These are phyloP conservation scores for Priceomyces melissophilus DNA, from an alignment of 805 yeast genomes.

Conservation along the genomic window DNA sequence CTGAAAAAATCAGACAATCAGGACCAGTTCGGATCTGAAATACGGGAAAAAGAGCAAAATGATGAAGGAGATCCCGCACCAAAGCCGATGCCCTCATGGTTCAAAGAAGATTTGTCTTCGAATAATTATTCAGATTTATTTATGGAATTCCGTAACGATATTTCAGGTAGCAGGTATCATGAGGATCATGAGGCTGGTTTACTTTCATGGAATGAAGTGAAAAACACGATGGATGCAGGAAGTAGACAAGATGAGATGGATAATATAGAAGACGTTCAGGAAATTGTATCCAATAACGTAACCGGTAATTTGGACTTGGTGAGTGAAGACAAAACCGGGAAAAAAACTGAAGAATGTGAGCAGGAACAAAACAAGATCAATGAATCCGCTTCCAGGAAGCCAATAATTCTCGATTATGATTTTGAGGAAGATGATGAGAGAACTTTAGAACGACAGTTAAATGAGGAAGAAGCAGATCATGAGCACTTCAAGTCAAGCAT, in stretches of 20 bases:
- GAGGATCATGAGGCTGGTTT: conserved; percentile 49
- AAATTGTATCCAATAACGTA: conserved; percentile 4
- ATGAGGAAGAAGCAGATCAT: conserved; percentile 71
- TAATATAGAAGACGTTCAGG: conserved; percentile 10
- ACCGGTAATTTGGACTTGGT: background rate
- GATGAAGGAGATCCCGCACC: conserved; percentile 4
- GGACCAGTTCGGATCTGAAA: conserved; percentile 5
- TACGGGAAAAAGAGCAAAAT: conserved; percentile 6
- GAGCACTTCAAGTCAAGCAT: conserved; percentile 50
- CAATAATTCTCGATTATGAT: conserved; percentile 50
- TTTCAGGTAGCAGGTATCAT: conserved; percentile 10
- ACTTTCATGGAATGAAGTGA: conserved; percentile 50
- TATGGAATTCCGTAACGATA: background rate
- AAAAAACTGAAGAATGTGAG: background rate
- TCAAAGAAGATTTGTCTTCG: conserved; percentile 10
- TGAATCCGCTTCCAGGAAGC: conserved; percentile 11
- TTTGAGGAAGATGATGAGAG: conserved; percentile 79
- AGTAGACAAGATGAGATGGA: conserved; percentile 8
- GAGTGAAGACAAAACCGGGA: conserved; percentile 1
- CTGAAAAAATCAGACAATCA: background rate
- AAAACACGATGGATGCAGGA: conserved; percentile 20
- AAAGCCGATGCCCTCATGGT: conserved; percentile 32
- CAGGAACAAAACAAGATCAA: conserved; percentile 8
- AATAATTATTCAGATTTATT: conserved; percentile 5
- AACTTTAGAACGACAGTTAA: conserved; percentile 56